These are phyloP conservation scores for Coemansia sp. DNA, from an alignment of 192 early-diverging fungal species.

Conservation along the genomic window DNA sequence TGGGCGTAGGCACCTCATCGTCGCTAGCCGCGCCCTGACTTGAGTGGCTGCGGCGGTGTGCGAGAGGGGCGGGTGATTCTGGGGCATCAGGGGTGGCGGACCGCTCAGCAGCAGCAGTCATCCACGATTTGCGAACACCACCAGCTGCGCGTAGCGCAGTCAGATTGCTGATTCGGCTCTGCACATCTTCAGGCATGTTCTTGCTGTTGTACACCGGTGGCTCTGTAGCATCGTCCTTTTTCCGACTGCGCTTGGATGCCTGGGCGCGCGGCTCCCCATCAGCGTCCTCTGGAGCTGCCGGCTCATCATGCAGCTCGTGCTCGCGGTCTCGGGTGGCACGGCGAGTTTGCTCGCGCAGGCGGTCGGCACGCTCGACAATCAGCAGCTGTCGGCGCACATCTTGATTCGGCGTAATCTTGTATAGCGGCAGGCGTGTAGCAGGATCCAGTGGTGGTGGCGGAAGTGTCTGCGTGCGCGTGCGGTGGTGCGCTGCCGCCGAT, in stretches of 20 bases:
- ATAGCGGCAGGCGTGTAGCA: constrained; percentile 59
- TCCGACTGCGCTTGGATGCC: constrained; percentile 38
- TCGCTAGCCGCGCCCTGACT: constrained; percentile 30
- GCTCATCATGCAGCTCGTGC: not conserved
- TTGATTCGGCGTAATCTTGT: constrained; percentile 64
- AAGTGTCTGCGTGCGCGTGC: constrained; percentile 61
- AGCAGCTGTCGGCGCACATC: constrained; percentile 70
- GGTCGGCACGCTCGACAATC: constrained; percentile 68
- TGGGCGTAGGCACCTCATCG: constrained; percentile 15
- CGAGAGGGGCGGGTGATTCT: constrained; percentile 4
- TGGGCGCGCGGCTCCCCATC: constrained; percentile 10
- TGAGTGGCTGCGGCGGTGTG: constrained; percentile 34
- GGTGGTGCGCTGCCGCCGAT: constrained; percentile 69
- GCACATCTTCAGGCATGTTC: constrained; percentile 55
- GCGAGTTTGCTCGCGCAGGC: constrained; percentile 63
- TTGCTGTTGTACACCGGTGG: constrained; percentile 47
- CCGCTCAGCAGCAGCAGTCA: constrained; percentile 30
- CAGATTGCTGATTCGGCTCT: constrained; percentile 59
- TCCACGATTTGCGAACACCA: constrained; percentile 59
- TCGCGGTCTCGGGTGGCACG: constrained; percentile 27
- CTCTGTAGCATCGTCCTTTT: constrained; percentile 50
- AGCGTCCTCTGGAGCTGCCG: not conserved
- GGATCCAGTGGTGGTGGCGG: constrained; percentile 60
- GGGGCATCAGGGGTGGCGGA: constrained; percentile 3
- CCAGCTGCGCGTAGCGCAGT: constrained; percentile 60